Evolutionary conservation across 2,329 filamentous ascomycete species (phyloP).

Genomic region (Colletotrichum tabaci): DNA sequence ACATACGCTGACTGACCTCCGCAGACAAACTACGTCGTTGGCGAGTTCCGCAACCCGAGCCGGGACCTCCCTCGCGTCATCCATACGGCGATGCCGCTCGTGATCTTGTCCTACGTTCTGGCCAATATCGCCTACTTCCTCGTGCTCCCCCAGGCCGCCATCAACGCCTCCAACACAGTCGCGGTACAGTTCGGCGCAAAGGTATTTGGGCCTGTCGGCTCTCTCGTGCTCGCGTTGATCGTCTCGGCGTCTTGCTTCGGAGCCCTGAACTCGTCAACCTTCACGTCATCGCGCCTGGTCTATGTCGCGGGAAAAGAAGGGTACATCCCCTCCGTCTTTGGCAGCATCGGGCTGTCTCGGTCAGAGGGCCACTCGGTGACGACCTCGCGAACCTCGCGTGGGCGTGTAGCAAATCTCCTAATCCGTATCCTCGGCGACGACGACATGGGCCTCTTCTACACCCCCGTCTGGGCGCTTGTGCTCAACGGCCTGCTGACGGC

Average conservation of each 20-base stretch:
- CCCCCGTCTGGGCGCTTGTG: slow-evolving; percentile 91
- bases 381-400: slow-evolving; percentile 64
- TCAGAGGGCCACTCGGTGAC: slow-evolving; percentile 56
- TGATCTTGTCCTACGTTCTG: slow-evolving; percentile 90
- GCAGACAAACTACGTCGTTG: slow-evolving; percentile 96
- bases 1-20: slow-evolving; percentile 34
- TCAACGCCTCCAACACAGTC: slow-evolving; percentile 94
- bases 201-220: slow-evolving; percentile 88
- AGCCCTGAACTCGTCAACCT: slow-evolving; percentile 93
- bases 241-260: slow-evolving; percentile 95
- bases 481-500: slow-evolving; percentile 84
- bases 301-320: slow-evolving; percentile 97
- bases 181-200: slow-evolving; percentile 92
- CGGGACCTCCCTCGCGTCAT: slow-evolving; percentile 95
- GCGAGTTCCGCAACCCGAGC: slow-evolving; percentile 92
- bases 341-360: slow-evolving; percentile 81
- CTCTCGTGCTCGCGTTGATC: slow-evolving; percentile 87
- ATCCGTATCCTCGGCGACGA: slow-evolving; percentile 80
- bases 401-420: slow-evolving; percentile 72
- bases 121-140: slow-evolving; percentile 96
- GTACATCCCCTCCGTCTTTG: slow-evolving; percentile 88
- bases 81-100: slow-evolving; percentile 94
- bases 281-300: slow-evolving; percentile 91
- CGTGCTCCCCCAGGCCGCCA: slow-evolving; percentile 84
- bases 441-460: slow-evolving; percentile 87